Evolutionary conservation across 352 stramenopile species (phyloP), one percentile per base, ranked within the genome.

Genomic region (Globisporangium radiosum): DNA sequence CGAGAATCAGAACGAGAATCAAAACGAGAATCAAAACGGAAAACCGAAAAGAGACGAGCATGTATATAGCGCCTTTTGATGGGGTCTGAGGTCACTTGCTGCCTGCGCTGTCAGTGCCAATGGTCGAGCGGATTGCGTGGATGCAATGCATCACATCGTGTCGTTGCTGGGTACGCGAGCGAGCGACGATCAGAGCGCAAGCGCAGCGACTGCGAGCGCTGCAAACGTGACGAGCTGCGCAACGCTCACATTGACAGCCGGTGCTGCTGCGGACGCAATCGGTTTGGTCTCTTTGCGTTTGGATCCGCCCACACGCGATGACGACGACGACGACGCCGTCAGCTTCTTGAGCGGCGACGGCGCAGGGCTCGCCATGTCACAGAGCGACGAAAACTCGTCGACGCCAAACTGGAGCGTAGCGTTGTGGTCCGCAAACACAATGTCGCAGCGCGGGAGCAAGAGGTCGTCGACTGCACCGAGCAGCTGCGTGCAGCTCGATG

Each of bases 381-480:
- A 83, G 2, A 69, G 55, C 4, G 73, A 54, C 40, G 77, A 68
- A 19, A 87, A 81, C 48, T 58, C 62, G 52, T 87, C 70, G n/a
- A 85, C 47, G 38, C 67, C 76, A 47, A 49, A 47, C 63, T 82
- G 73, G 43, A 88, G 61, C 57, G 75, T 85, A 59, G 81, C 60
- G 55, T 87, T 87, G 52, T 68, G 69, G 19, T 72, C 64, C 57
- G 76, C 64, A 53, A 82, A 76, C 2, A 69, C 9, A 7, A 71
- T 52, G 1, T 86, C 79, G 51, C 79, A 89, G 14, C 54, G 69
- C 15, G 76, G 75, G 10, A 89, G 60, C 17, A 80, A 64, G 56
- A 89, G 65, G 54, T 87, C 79, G 60, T 87, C 76, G 9, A 87
- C 60, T 9, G 63, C 58, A 0, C 73, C 75, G 48, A 89, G 82